Evolutionary conservation across 768 basidiomycete species (phyloP), one percentile per base, ranked within the genome.

Genomic region (Mycena latifolia): DNA sequence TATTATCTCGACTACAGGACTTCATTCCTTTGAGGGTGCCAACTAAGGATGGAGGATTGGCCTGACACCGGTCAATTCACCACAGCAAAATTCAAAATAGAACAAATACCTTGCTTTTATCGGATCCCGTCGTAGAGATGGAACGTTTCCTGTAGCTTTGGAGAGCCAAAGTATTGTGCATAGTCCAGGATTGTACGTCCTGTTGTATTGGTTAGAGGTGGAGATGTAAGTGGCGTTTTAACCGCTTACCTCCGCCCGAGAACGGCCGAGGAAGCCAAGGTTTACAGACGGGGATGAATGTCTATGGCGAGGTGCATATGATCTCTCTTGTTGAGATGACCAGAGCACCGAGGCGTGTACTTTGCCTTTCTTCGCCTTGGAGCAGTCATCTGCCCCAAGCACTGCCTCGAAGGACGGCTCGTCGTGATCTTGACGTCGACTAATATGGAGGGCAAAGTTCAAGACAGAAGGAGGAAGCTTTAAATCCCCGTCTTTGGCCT

Each of bases 1-100:
- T 66, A 28, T 59, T 53, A 4, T 66, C 64, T 37, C 46, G 24
- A n/a, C 24, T 25, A 29, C 41, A 52, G 2, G 15, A 41, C 12
- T 35, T 41, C 5, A 17, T 33, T 27, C 28, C 17, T 54, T 55
- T 62, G 0, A 31, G 35, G 6, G 11, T 41, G 2, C 53, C 35
- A 17, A 8, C 5, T 15, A 5, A 6, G 22, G 12, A 39, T 15
- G n/a, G 37, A 1, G 15, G 25, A 24, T 33, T n/a, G 20, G 24
- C 37, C 10, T 10, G 2, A n/a, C n/a, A n/a, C n/a, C n/a, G 43
- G 20, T 15, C 25, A 46, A 17, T 31, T 28, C 1, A 27, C 20
- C 54, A 20, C 31, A 33, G 31, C 24, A 29, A 50, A 50, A 27
- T 27, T 8, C 4, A 28, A 20, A 22, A 20, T 9, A 11, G 20